Base-by-base conservation (phyloP, 2,329 filamentous ascomycete species). In the Aspergillus calidoustus region DNA sequence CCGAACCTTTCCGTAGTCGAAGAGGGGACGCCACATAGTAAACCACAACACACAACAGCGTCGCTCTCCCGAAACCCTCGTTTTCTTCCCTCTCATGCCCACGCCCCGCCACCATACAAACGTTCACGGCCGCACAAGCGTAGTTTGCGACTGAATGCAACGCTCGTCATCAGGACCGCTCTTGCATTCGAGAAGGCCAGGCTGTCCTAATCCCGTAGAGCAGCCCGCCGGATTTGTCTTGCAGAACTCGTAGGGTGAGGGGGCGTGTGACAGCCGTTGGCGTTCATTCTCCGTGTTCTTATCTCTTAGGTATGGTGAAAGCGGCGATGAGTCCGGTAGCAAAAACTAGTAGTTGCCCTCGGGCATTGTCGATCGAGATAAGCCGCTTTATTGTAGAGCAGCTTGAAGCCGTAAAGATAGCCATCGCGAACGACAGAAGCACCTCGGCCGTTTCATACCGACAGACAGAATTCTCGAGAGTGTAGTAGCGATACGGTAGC, bases 341-440 rank as follows among this genome's bases (percentile, higher is more conserved):
- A 1, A 1, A 19, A 2, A 19, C 11, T 46, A 9, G 46, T 22
- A 6, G 46, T 46, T 46, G 4, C 43, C 43, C 38, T 56, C 22
- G 38, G 54, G 13, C 22, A 48, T 28, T 56, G 41, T 46, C 41
- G 38, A 46, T 56, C 54, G 22, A 48, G 54, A 46, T 56, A 56
- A n/a, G 23, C 54, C 25, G 54, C 54, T 56, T 46, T 56, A 43
- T 48, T 56, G 22, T 56, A 56, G 43, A 56, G 54, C 54, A 46
- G 38, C 41, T 46, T 56, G 41, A 46, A 56, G 54, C 41, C 41
- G 54, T 48, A 56, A 22, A 46, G 54, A 56, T 31, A 56, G 54
- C 54, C 43, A 56, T 56, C 41, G 54, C 43, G 54, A 30, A 56
- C 54, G 41, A 48, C 23, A 56, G 6, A 46, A 56, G 54, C 41